Base-by-base conservation (phyloP, 345 rosid species). In the Hibiscus syriacus region DNA sequence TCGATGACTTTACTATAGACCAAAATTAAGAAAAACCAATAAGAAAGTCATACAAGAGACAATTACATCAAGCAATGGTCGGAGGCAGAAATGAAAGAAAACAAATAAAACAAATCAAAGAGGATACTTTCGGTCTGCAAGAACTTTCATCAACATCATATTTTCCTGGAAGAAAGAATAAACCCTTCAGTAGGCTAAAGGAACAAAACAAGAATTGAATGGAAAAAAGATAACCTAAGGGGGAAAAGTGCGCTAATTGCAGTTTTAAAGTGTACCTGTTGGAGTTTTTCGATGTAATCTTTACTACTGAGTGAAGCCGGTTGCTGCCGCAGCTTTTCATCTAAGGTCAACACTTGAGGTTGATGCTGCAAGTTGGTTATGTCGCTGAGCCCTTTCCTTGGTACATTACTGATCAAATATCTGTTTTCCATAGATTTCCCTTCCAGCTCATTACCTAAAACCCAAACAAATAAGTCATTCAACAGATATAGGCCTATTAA, bases 71-170 rank as follows among this genome's bases (percentile, higher is more conserved):
- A 50, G 6, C 8, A 19, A 59, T n/a, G 39, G 14, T 17, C 16
- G 23, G 16, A 34, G 38, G 10, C 9, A 2, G 38, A 26, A 26
- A 30, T 64, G 54, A 25, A 2, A 9, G 4, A 25, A 65, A 66
- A 3, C 20, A 59, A 65, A 41, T 23, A 19, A 53, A 46, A 9
- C 3, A n/a, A 46, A 69, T 27, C 16, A 67, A 30, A 56, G 63
- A 63, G 70, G 72, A 67, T 87, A 85, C 89, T 82, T 84, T 75
- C 85, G 81, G 30, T 87, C 89, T 8, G 60, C 62, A 20, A 86
- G 70, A 56, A 69, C 73, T 77, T 80, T 84, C 80, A 72, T 70
- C 76, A 86, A 70, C 55, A 54, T 63, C 82, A 80, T 67, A 73
- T 85, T 80, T 76, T 90, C 88, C 89, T 86, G n/a, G 88, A 57